Percentiles rank a stretch among this genome's conserved stretches.
Evolutionary conservation across 1,139 yeast species (phyloP).

Genomic region (Lodderomyces jiufengensis): DNA sequence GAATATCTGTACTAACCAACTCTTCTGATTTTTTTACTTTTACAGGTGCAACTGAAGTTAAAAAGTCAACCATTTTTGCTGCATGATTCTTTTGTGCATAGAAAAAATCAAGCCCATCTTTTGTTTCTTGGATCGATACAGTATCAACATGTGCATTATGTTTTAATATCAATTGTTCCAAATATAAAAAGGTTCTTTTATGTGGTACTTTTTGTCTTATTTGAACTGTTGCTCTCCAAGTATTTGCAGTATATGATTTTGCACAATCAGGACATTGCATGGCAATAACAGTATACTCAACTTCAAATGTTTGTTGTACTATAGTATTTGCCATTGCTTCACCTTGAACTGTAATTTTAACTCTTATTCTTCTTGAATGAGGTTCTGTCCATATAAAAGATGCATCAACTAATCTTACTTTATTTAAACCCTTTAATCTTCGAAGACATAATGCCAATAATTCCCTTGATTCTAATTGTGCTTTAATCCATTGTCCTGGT

Average conservation of each 20-base stretch:
- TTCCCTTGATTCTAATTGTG: slow-evolving; percentile 89
- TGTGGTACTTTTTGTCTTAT: slow-evolving; percentile 96
- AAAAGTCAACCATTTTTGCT: slow-evolving; percentile 86
- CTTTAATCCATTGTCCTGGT: slow-evolving; percentile 89
- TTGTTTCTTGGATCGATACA: slow-evolving; percentile 84
- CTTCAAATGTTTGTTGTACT: slow-evolving; percentile 93
- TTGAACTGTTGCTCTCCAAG: slow-evolving; percentile 98
- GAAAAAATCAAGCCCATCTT: slow-evolving; percentile 93
- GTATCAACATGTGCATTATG: slow-evolving; percentile 96
- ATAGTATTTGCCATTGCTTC: slow-evolving; percentile 92
- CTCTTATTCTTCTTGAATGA: slow-evolving; percentile 89
- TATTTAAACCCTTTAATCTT: slow-evolving; percentile 81
- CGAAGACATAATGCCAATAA: slow-evolving; percentile 85
- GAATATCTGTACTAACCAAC: slow-evolving; percentile 87
- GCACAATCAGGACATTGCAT: slow-evolving; percentile 99
- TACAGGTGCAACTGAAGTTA: slow-evolving; percentile 83
- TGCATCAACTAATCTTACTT: slow-evolving; percentile 89
- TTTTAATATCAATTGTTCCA: slow-evolving; percentile 90
- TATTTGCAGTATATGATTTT: slow-evolving; percentile 88
- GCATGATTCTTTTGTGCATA: slow-evolving; percentile 91
- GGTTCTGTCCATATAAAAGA: slow-evolving; percentile 99
- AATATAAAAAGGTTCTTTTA: slow-evolving; percentile 89
- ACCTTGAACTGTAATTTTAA: slow-evolving; percentile 92
- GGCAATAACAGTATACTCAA: slow-evolving; percentile 88
- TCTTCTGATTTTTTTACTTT: slow-evolving; percentile 85